Base-by-base conservation (phyloP, 257 asterid genomes). In the Coffea canephora region DNA sequence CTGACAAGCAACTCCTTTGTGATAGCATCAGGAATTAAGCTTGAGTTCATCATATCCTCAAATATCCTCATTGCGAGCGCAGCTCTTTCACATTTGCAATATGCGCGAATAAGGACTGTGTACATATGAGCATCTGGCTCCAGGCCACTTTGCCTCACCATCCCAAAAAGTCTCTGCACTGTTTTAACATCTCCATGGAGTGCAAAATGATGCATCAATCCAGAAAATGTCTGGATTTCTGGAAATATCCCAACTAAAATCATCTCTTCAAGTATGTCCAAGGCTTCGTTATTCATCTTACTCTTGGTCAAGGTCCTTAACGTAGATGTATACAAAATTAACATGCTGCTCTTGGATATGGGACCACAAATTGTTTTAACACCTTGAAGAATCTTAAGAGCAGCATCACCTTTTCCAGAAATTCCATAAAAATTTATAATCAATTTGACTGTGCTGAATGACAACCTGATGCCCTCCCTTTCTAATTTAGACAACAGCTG, bases 141-240 rank as follows among this genome's bases (percentile, higher is more conserved):
- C 83, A 96, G 76, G 69, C 88, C 90, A 41, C 97, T 80, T 86
- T 91, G 98, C 69, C 86, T 89, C 41, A 91, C 93, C 96, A 93
- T 91, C 45, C 92, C 96, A 61, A 95, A 88, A 71, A 95, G 92
- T 77, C 91, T 86, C 69, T 95, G 98, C 75, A 95, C 96, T 0
- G 92, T 92, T 83, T 88, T 92, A 55, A 93, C 86, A 76, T 95
- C 97, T 39, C 97, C 96, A 76, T 89, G 85, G 77, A 90, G 90
- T 12, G 98, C 99, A 77, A 93, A 95, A 85, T 95, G 90, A 85
- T 89, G 94, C 96, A 95, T 91, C 86, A 95, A 79, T 36, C 97
- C 98, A 0, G 97, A 89, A 86, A 89, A 92, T 3, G 97, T 93
- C 73, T 92, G 99, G 10, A 86, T 21, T 79, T 93, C 97, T 6